A percentile compares a stretch with the other conserved stretches of the same genome.
Conservation (phyloP, 225 moss, liverwort and hornwort species). For the Polytrichum formosum region DNA sequence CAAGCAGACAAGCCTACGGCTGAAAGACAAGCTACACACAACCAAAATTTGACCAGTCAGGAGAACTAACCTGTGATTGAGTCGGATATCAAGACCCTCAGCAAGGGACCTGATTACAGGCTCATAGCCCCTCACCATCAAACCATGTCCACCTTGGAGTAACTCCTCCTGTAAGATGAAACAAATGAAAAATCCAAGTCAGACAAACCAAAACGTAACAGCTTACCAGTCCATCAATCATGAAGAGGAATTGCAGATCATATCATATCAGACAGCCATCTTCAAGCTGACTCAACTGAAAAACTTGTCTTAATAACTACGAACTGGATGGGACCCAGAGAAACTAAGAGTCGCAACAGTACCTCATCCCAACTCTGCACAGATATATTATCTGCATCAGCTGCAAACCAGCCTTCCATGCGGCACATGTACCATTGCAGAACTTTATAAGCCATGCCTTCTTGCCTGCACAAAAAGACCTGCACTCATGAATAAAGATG, state of each 20-base stretch:
- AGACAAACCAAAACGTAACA: no score
- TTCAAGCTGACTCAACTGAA: no score
- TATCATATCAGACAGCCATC: no score
- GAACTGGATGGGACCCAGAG: no score
- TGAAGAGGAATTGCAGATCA: no score
- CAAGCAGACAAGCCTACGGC: background rate
- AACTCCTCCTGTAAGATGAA: slow-evolving; percentile 71
- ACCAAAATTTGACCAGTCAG: no score
- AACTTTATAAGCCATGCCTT: slow-evolving; percentile 83
- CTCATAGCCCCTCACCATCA: slow-evolving; percentile 90
- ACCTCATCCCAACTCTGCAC: slow-evolving; percentile 99
- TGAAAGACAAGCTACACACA: background rate
- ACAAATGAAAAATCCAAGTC: no score
- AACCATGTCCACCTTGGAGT: slow-evolving; percentile 92
- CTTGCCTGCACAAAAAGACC: slow-evolving; percentile 58
- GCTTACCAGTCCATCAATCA: no score
- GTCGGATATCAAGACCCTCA: slow-evolving; percentile 84
- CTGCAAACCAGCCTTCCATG: slow-evolving; percentile 99
- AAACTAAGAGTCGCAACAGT: background rate
- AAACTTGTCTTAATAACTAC: no score
- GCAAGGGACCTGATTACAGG: slow-evolving; percentile 81
- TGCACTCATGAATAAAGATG: slow-evolving; percentile 3
- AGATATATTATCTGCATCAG: slow-evolving; percentile 89
- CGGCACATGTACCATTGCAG: slow-evolving; percentile 98
- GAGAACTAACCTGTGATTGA: slow-evolving; percentile 63